These are phyloP conservation scores for Neospermospora avenae DNA, from an alignment of 2,329 filamentous ascomycete genomes.

Conservation along the genomic window DNA sequence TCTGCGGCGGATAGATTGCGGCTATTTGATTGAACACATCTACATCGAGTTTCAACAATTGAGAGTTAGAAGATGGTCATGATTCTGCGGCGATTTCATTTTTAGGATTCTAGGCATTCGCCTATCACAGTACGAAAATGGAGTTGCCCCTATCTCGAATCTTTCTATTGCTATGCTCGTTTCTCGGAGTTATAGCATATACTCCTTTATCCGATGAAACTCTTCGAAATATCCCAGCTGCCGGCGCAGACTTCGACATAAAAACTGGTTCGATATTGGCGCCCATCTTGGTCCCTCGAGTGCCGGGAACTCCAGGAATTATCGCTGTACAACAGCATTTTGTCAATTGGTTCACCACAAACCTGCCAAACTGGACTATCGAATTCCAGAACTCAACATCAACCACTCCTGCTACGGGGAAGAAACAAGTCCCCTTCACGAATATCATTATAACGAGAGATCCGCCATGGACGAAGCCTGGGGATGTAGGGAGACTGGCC, in stretches of 20 bases:
- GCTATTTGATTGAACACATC: not conserved
- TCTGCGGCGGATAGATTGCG: not conserved
- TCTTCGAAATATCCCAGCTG: conserved; percentile 68
- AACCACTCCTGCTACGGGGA: conserved; percentile 72
- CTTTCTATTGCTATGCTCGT: conserved; percentile 18
- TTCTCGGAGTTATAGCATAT: conserved; percentile 27
- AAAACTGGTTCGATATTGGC: conserved; percentile 71
- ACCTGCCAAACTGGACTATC: conserved; percentile 76
- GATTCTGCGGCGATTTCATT: conserved; percentile 21
- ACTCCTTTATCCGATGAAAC: conserved; percentile 67
- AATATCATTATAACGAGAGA: conserved; percentile 87
- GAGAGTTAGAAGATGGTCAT: conserved; percentile 18
- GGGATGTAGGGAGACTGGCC: conserved; percentile 77
- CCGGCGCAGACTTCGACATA: conserved; percentile 75
- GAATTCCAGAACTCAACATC: conserved; percentile 88
- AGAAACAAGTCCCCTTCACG: conserved; percentile 71
- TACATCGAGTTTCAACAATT: not conserved
- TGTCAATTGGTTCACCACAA: conserved; percentile 70
- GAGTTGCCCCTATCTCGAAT: conserved; percentile 14
- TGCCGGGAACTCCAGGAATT: conserved; percentile 81
- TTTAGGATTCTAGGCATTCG: conserved; percentile 22
- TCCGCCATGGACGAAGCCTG: conserved; percentile 73
- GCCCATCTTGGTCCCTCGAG: conserved; percentile 82
- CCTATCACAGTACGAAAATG: conserved; percentile 22
- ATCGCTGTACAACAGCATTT: conserved; percentile 75